Conservation (phyloP, 768 basidiomycete genomes). For the Mycena capillaripes region DNA sequence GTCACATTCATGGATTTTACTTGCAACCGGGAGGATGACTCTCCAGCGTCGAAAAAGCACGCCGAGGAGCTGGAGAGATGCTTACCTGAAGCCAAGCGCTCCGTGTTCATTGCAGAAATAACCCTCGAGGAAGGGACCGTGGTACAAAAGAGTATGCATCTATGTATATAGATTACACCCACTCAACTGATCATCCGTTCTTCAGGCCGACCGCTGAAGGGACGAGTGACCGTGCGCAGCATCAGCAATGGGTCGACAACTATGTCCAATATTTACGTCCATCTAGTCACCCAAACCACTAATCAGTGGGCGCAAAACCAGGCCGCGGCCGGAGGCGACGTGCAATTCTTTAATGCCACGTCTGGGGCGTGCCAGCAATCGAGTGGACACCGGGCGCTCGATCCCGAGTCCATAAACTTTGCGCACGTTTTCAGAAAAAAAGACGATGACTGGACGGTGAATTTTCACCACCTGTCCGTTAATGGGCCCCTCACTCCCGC, state of each 20-base stretch:
- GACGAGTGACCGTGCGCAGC: conserved; percentile 3
- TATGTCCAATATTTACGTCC: conserved; percentile 12
- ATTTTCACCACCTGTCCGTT: not conserved
- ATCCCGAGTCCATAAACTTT: not conserved
- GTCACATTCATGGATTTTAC: too few relatives aligned
- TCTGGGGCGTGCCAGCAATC: not conserved
- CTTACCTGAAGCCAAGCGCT: conserved; percentile 10
- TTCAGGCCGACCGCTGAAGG: conserved; percentile 14
- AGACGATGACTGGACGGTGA: not conserved
- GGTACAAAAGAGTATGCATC: not conserved
- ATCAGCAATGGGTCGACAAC: conserved; percentile 9
- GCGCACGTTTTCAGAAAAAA: not conserved
- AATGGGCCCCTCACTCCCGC: not conserved
- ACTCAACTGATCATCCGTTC: not conserved
- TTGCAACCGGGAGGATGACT: not conserved
- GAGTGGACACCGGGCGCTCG: not conserved
- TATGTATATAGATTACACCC: not conserved
- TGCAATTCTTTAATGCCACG: not conserved
- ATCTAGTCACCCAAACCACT: not conserved
- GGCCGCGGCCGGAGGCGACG: conserved; percentile 1
- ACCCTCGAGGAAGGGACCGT: conserved; percentile 11
- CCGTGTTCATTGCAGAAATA: conserved; percentile 7
- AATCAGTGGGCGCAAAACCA: conserved; percentile 14
- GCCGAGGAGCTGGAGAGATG: not conserved
- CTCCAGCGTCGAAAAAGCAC: not conserved